Evolutionary conservation across 1,284 basidiomycete species (phyloP).

Genomic region (Fomitiporia mediterranea): DNA sequence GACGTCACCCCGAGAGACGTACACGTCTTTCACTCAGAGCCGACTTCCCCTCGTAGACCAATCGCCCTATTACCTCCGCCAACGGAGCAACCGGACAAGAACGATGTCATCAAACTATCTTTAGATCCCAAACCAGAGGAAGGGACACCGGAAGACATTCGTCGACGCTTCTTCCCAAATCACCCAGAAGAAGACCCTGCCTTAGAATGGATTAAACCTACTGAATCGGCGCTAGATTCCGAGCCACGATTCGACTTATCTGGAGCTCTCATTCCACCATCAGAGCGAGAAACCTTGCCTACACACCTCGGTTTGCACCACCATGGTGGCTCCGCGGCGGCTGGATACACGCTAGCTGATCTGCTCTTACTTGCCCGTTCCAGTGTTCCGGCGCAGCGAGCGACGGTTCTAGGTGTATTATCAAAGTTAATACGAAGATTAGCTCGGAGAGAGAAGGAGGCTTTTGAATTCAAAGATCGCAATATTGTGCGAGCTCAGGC

Average conservation of each 20-base stretch:
- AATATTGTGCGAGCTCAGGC: slow-evolving; percentile 49
- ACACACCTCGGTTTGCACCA: slow-evolving; percentile 88
- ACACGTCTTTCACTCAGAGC: slow-evolving; percentile 74
- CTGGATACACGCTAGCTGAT: slow-evolving; percentile 88
- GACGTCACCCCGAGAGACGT: slow-evolving; percentile 50
- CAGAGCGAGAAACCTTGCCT: slow-evolving; percentile 53
- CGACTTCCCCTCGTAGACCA: slow-evolving; percentile 58
- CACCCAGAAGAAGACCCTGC: slow-evolving; percentile 63
- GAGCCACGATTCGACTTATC: slow-evolving; percentile 66
- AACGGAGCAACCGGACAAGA: slow-evolving; percentile 37
- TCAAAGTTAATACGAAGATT: slow-evolving; percentile 51
- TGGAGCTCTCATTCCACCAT: slow-evolving; percentile 57
- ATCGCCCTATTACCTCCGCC: slow-evolving; percentile 45
- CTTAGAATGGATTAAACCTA: slow-evolving; percentile 69
- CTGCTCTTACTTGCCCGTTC: slow-evolving; percentile 81
- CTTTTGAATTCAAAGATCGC: slow-evolving; percentile 41
- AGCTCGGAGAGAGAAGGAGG: slow-evolving; percentile 29
- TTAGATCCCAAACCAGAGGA: slow-evolving; percentile 45
- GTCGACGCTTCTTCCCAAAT: slow-evolving; percentile 78
- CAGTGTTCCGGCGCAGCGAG: slow-evolving; percentile 79
- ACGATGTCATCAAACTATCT: slow-evolving; percentile 30
- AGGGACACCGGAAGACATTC: slow-evolving; percentile 79
- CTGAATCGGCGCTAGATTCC: slow-evolving; percentile 24
- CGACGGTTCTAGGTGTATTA: slow-evolving; percentile 77
- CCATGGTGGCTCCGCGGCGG: slow-evolving; percentile 62